phyloP scores from a whole-genome alignment of 225 moss, liverwort and hornwort genomes.

The Sphagnum contortum region DNA sequence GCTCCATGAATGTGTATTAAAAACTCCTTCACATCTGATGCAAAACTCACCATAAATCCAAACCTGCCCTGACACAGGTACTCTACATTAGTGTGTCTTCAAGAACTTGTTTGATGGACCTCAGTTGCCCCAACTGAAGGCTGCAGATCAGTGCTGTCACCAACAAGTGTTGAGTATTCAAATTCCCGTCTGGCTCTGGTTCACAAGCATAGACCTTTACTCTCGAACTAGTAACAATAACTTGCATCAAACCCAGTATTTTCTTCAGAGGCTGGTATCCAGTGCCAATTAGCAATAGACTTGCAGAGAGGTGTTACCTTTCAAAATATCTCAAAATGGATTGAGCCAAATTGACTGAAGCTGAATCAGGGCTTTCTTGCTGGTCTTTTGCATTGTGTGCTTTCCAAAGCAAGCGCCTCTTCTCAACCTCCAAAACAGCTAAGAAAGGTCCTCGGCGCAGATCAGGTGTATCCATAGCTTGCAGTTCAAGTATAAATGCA shows the following conservation, averaged over 20 bases:
- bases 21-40: conserved; percentile 67
- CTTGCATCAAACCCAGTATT: no score
- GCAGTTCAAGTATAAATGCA: conserved; percentile 57
- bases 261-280: no score
- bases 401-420: conserved; percentile 36
- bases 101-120: no score
- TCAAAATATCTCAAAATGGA: conserved; percentile 61
- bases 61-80: conserved; percentile 40
- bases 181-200: no score
- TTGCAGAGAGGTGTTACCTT: conserved; percentile 28
- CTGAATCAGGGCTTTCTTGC: conserved; percentile 14
- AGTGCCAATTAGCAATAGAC: no score
- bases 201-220: no score
- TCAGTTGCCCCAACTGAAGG: no score
- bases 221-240: no score
- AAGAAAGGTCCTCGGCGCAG: conserved; percentile 72
- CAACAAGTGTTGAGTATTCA: no score
- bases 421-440: conserved; percentile 83
- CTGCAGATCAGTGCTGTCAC: no score
- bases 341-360: conserved; percentile 40
- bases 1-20: conserved; percentile 33
- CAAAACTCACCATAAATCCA: conserved; percentile 83
- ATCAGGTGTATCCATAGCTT: conserved; percentile 61
- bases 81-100: not conserved
- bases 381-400: conserved; percentile 6